phyloP scores from a whole-genome alignment of 1,284 basidiomycete species.

The Trichosporon inkin region DNA sequence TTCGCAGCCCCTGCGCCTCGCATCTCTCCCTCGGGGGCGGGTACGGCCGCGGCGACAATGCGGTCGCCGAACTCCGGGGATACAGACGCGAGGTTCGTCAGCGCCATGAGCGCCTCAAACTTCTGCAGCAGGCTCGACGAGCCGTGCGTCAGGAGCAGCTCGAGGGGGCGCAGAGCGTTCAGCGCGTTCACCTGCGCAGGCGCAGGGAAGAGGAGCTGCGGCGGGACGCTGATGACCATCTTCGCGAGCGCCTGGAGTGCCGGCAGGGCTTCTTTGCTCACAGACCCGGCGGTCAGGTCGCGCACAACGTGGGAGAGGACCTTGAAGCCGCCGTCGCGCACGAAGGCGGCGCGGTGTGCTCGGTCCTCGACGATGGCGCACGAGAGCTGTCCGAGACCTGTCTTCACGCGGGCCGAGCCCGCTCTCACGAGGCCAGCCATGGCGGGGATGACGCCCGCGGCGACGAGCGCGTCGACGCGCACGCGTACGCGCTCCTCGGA shows the following conservation, averaged over 20 bases:
- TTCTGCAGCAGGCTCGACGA: conserved; percentile 69
- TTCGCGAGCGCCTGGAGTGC: conserved; percentile 87
- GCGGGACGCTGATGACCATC: conserved; percentile 84
- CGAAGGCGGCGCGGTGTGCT: conserved; percentile 67
- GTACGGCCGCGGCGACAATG: conserved; percentile 49
- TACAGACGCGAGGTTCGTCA: conserved; percentile 90
- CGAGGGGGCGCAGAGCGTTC: conserved; percentile 73
- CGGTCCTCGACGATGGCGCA: conserved; percentile 72
- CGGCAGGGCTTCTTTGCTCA: conserved; percentile 55
- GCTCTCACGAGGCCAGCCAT: conserved; percentile 58
- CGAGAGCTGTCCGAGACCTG: conserved; percentile 55
- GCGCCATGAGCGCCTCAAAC: conserved; percentile 90
- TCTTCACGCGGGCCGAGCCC: conserved; percentile 52
- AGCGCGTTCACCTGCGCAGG: conserved; percentile 64
- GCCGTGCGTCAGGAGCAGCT: conserved; percentile 64
- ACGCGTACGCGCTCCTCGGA: conserved; percentile 62
- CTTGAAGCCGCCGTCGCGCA: conserved; percentile 79
- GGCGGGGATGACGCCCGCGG: conserved; percentile 61
- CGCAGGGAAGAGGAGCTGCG: conserved; percentile 76
- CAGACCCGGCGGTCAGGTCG: conserved; percentile 25
- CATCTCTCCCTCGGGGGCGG: conserved; percentile 15
- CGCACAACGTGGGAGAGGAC: conserved; percentile 61
- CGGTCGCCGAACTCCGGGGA: conserved; percentile 61
- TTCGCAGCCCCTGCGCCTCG: conserved; percentile 49
- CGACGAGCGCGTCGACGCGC: conserved; percentile 54